Evolutionary conservation across 305 asterid species (phyloP), one percentile per base, ranked within the genome.

Genomic region (Plantago coronopus): DNA sequence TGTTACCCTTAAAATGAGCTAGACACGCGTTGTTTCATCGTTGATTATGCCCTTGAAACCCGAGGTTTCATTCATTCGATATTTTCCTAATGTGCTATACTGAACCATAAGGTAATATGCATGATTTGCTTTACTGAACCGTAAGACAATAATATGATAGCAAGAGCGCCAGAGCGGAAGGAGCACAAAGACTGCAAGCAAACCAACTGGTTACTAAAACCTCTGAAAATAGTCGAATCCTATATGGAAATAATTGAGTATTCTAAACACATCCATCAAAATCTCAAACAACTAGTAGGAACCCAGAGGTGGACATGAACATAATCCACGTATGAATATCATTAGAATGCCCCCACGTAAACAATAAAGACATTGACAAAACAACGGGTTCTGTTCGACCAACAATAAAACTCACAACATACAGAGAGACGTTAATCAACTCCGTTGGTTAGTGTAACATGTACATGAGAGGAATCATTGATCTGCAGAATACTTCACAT

Each of bases 381-480:
- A 51, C 61, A 15, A 55, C 25, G 54, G 43, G n/a, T n/a, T n/a
- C n/a, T n/a, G 31, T 23, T 22, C 21, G 48, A 31, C 51, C 25
- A 43, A 17, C 9, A 59, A 21, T 57, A 38, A 20, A 64, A 31
- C 45, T 68, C 68, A 59, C 16, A 34, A 57, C 23, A 17, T 23
- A 59, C 21, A 53, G 57, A 48, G 55, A 58, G 48, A 31, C 40
- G 29, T 17, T 46, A 66, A n/a, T 62, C 16, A 57, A 45, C 60
- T 34, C 60, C 61, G 46, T 50, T 13, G 13, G 62, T 69, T 61
- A 69, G 66, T 61, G 42, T 46, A 66, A 65, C 67, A 78, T 78
- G 79, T 79, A 80, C 74, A 50, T 22, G 50, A 51, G 71, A 20
- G 67, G 70, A 58, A 69, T 59, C 38, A 62, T 68, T 45, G 21